Evolutionary conservation across 2,329 filamentous ascomycete genomes (phyloP), one percentile per base, ranked within the genome.

Genomic region (Madurella mycetomatis): DNA sequence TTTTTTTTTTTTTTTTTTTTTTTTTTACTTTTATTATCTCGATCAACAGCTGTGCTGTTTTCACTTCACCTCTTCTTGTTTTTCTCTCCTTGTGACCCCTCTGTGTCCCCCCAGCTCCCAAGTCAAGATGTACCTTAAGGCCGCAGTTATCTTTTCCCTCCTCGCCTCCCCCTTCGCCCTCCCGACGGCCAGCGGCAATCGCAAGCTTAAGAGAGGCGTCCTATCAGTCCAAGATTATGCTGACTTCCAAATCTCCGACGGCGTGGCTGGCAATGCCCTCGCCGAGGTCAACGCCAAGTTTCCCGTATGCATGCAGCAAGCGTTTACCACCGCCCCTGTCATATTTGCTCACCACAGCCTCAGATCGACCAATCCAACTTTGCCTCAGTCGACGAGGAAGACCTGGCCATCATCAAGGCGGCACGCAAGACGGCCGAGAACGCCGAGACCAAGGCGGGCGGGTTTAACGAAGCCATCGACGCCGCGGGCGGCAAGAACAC

Each of bases 251-350:
- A 70, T 83, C 47, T 77, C 77, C 0, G 73, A 73, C 43, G 79
- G 80, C 2, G 68, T 73, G 9, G 77, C 73, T 18, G 79, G 80
- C 49, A 75, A 81, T 44, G 79, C 78, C 12, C 70, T 81, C 17
- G 73, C 69, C 1, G 79, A 82, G 66, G 79, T 79, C 51, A 69
- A 78, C 44, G 73, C 76, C 50, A 76, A 78, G 58, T 82, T 83
- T 63, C 77, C 79, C 0, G 78, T 79, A 67, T 5, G 3, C 25
- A 31, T 34, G 13, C 17, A 18, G n/a, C 30, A 37, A 9, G 37
- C 30, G 17, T 15, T 5, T 19, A 0, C 11, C 5, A 12, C 9
- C 46, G 2, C 19, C 9, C 9, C 8, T 31, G 16, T 25, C 15
- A 8, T 18, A 8, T 7, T 17, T 19, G 11, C 30, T 9, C 39